Evolutionary conservation across 345 rosid species (phyloP).

Genomic region (Brassica nigra): DNA sequence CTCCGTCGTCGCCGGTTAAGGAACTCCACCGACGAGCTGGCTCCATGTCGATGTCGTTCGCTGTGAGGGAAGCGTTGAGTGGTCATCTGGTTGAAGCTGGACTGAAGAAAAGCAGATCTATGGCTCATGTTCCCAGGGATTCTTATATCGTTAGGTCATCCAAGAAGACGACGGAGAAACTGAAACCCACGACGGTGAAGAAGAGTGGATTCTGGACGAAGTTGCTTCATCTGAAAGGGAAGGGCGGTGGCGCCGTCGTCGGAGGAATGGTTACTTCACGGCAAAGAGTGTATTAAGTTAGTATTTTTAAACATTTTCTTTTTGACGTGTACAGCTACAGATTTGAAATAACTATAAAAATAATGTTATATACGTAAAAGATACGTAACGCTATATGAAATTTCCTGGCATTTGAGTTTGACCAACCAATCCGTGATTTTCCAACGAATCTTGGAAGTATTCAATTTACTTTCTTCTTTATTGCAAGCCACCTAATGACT

Average conservation of each 20-base stretch:
- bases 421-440: not conserved
- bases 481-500: not conserved
- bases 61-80: slow-evolving; percentile 19
- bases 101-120: slow-evolving; percentile 79
- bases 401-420: not conserved
- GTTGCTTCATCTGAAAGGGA: slow-evolving; percentile 56
- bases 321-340: slow-evolving; percentile 33
- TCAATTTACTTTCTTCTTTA: not conserved
- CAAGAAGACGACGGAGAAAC: slow-evolving; percentile 23
- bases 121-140: slow-evolving; percentile 51
- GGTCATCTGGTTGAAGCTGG: slow-evolving; percentile 38
- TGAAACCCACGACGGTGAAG: slow-evolving; percentile 9
- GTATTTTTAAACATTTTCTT: not conserved
- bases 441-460: not conserved
- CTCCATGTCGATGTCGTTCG: slow-evolving; percentile 49
- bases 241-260: slow-evolving; percentile 37
- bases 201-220: slow-evolving; percentile 69
- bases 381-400: not conserved
- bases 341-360: slow-evolving; percentile 2
- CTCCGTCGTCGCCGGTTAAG: slow-evolving; percentile 22
- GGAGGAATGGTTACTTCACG: slow-evolving; percentile 34
- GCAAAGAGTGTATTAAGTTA: slow-evolving; percentile 20
- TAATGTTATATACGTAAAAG: slow-evolving; percentile 3
- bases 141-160: slow-evolving; percentile 26
- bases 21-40: slow-evolving; percentile 46